phyloP scores from a whole-genome alignment of 345 rosid species.

The Lepidium africanum region DNA sequence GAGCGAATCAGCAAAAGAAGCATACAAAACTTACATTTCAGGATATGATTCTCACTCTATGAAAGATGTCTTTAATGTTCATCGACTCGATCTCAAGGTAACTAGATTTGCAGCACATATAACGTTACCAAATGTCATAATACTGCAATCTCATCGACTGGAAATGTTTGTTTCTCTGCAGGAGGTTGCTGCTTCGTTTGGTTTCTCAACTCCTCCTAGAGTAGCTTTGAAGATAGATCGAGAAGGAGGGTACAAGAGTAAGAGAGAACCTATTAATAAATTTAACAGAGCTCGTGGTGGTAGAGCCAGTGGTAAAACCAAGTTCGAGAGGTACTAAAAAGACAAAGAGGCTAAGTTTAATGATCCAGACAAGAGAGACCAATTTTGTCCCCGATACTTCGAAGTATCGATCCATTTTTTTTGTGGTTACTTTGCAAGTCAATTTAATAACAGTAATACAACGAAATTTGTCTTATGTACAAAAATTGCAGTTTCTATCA shows the following conservation, averaged over 20 bases:
- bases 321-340: slow-evolving; percentile 52
- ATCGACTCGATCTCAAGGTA: slow-evolving; percentile 81
- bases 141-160: background rate
- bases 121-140: background rate
- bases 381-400: background rate
- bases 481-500: background rate
- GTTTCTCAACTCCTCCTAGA: slow-evolving; percentile 74
- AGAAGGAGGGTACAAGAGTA: slow-evolving; percentile 64
- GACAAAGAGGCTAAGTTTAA: background rate
- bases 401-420: background rate
- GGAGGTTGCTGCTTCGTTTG: slow-evolving; percentile 85
- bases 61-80: slow-evolving; percentile 91
- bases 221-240: slow-evolving; percentile 72
- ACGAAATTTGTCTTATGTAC: background rate
- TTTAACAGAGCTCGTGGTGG: slow-evolving; percentile 44
- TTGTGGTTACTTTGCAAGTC: background rate
- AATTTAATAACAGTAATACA: background rate
- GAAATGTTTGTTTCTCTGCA: slow-evolving; percentile 20
- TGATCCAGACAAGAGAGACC: background rate
- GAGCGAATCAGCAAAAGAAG: slow-evolving; percentile 83
- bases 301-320: slow-evolving; percentile 34
- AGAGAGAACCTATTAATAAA: slow-evolving; percentile 45
- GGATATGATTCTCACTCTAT: slow-evolving; percentile 92
- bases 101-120: background rate
- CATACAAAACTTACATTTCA: slow-evolving; percentile 80